Evolutionary conservation across 2,329 filamentous ascomycete species (phyloP).

Genomic region (Ustulina deusta): DNA sequence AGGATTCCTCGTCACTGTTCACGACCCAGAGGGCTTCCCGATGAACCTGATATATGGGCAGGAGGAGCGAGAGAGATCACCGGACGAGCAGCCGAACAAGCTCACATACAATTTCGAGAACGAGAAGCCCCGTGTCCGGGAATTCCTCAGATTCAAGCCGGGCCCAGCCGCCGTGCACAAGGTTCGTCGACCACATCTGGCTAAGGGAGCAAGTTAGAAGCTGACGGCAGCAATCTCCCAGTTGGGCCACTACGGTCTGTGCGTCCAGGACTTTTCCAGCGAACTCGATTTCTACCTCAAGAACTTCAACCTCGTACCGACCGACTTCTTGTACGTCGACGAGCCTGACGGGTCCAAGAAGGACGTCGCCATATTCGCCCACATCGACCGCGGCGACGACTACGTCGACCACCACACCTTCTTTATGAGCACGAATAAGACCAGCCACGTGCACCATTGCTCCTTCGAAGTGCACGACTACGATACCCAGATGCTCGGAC

Average conservation of each 20-base stretch:
- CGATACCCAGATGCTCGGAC: conserved; percentile 38
- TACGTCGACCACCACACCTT: conserved; percentile 39
- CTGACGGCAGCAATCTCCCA: conserved; percentile 13
- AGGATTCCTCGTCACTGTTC: conserved; percentile 27
- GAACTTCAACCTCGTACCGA: conserved; percentile 38
- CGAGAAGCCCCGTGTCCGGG: conserved; percentile 37
- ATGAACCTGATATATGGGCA: conserved; percentile 34
- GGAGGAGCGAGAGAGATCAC: conserved; percentile 23
- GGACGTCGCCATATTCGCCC: conserved; percentile 35
- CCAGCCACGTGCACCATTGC: conserved; percentile 36
- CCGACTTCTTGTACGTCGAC: conserved; percentile 38
- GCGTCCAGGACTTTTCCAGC: conserved; percentile 33
- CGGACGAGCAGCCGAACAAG: conserved; percentile 30
- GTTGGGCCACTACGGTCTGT: conserved; percentile 37
- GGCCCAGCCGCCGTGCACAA: conserved; percentile 37
- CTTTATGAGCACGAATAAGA: conserved; percentile 38
- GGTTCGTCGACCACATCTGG: conserved; percentile 19
- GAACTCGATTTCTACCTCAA: conserved; percentile 35
- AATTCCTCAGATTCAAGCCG: conserved; percentile 36
- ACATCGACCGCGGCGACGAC: conserved; percentile 37
- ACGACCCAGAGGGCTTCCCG: conserved; percentile 35
- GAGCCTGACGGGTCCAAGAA: conserved; percentile 28
- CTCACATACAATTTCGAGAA: conserved; percentile 37
- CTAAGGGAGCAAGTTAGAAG: background rate
- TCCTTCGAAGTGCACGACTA: conserved; percentile 39